Conservation (phyloP, 352 stramenopile species). For the Globisporangium paddicum region DNA sequence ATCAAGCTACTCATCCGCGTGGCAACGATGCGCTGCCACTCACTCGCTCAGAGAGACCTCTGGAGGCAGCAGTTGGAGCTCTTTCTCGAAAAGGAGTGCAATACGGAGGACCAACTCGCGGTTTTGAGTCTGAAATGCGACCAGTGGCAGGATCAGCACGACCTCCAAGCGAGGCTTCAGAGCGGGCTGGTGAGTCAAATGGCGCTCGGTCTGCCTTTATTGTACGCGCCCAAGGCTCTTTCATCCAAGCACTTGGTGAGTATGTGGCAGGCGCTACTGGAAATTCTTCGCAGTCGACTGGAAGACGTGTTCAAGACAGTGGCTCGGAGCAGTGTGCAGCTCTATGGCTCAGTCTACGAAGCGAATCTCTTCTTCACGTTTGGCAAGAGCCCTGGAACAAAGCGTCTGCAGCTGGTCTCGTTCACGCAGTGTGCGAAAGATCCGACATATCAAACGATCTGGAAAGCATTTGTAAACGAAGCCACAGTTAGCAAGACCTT, state of each 20-base stretch:
- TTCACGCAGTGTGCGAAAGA: background rate
- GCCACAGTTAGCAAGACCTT: background rate
- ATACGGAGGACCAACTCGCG: background rate
- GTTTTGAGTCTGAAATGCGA: background rate
- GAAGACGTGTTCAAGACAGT: constrained; percentile 2
- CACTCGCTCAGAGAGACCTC: background rate
- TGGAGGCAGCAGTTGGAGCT: constrained; percentile 2
- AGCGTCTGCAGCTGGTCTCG: constrained; percentile 1
- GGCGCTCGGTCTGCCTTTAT: background rate
- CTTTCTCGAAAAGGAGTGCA: constrained; percentile 1
- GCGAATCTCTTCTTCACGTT: constrained; percentile 12
- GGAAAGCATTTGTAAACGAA: constrained; percentile 5
- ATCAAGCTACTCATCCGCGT: background rate
- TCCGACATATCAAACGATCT: background rate
- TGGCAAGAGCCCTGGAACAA: background rate
- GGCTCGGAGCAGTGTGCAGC: constrained; percentile 1
- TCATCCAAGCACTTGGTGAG: constrained; percentile 6
- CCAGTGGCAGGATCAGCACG: background rate
- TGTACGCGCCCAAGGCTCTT: background rate
- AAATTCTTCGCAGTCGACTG: constrained; percentile 7
- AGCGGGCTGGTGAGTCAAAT: constrained; percentile 9
- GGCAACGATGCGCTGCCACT: constrained; percentile 1
- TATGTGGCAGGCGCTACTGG: constrained; percentile 9
- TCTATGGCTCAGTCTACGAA: constrained; percentile 6
- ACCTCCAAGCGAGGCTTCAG: background rate